Percentiles rank a stretch among this genome's conserved stretches.
Evolutionary conservation across 2,329 filamentous ascomycete species (phyloP).

Genomic region (Fusarium coffeatum): DNA sequence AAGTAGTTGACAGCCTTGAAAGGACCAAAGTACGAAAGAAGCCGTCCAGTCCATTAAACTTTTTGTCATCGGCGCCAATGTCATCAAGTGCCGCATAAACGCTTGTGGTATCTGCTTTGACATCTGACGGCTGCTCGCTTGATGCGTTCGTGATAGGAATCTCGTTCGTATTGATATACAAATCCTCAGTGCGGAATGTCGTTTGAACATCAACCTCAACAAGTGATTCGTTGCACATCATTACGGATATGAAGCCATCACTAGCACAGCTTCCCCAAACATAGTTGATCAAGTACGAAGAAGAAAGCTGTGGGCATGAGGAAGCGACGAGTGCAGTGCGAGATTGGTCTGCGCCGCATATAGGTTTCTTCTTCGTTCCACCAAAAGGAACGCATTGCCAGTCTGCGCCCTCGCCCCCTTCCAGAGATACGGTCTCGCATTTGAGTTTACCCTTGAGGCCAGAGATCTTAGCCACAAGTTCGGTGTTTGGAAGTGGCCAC

Average conservation of each 20-base stretch:
- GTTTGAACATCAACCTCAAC: conserved; percentile 35
- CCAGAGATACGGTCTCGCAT: conserved; percentile 38
- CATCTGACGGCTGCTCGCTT: conserved; percentile 24
- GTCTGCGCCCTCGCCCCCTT: conserved; percentile 22
- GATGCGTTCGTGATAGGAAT: conserved; percentile 38
- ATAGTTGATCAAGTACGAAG: conserved; percentile 39
- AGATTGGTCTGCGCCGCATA: conserved; percentile 34
- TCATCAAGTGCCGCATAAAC: conserved; percentile 36
- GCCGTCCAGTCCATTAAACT: conserved; percentile 39
- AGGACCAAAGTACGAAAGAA: conserved; percentile 46
- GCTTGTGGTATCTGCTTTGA: conserved; percentile 32
- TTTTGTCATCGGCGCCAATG: conserved; percentile 30
- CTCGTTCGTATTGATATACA: conserved; percentile 37
- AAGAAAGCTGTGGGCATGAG: conserved; percentile 38
- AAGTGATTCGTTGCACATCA: conserved; percentile 45
- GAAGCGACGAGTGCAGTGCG: conserved; percentile 41
- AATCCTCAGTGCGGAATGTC: conserved; percentile 42
- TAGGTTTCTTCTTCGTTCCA: conserved; percentile 24
- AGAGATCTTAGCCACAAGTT: conserved; percentile 36
- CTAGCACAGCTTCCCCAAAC: conserved; percentile 45
- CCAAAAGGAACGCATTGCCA: conserved; percentile 38
- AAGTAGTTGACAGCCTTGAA: conserved; percentile 39
- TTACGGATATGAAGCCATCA: conserved; percentile 35
- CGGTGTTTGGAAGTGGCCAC: conserved; percentile 43
- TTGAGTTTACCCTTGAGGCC: conserved; percentile 34